Evolutionary conservation across 768 basidiomycete genomes (phyloP).

Genomic region (Pholiota conissans): DNA sequence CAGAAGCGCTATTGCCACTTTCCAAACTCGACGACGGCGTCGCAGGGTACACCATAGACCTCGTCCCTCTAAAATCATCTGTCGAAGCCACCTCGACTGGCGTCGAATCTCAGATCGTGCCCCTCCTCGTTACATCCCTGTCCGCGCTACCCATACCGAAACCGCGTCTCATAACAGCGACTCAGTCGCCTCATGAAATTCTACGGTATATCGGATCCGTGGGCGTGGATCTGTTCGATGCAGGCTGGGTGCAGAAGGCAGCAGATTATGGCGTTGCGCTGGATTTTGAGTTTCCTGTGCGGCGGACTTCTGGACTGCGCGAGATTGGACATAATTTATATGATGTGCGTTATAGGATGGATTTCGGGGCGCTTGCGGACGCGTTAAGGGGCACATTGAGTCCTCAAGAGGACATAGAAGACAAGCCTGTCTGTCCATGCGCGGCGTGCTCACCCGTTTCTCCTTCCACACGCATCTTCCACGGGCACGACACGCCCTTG

Average conservation of each 20-base stretch:
- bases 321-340: constrained; percentile 79
- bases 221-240: constrained; percentile 79
- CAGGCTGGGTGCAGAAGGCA: constrained; percentile 66
- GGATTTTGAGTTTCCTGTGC: constrained; percentile 73
- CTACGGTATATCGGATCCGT: constrained; percentile 60
- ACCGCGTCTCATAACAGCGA: constrained; percentile 59
- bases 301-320: constrained; percentile 20
- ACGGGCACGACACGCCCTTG: constrained; percentile 43
- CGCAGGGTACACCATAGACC: constrained; percentile 69
- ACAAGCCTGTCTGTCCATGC: constrained; percentile 44
- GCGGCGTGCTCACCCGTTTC: constrained; percentile 53
- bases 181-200: constrained; percentile 71
- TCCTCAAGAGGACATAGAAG: not conserved
- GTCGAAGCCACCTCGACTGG: constrained; percentile 21
- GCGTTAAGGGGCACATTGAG: constrained; percentile 27
- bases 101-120: constrained; percentile 18
- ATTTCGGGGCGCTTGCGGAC: constrained; percentile 57
- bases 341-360: constrained; percentile 50
- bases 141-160: constrained; percentile 50
- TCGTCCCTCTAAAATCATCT: constrained; percentile 45
- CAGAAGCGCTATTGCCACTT: constrained; percentile 47
- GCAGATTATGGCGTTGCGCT: constrained; percentile 74
- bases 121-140: constrained; percentile 64
- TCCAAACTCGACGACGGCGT: constrained; percentile 67
- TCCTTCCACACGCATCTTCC: constrained; percentile 35